Evolutionary conservation across 805 yeast species (phyloP).

Genomic region (Cephaloascus albidus): DNA sequence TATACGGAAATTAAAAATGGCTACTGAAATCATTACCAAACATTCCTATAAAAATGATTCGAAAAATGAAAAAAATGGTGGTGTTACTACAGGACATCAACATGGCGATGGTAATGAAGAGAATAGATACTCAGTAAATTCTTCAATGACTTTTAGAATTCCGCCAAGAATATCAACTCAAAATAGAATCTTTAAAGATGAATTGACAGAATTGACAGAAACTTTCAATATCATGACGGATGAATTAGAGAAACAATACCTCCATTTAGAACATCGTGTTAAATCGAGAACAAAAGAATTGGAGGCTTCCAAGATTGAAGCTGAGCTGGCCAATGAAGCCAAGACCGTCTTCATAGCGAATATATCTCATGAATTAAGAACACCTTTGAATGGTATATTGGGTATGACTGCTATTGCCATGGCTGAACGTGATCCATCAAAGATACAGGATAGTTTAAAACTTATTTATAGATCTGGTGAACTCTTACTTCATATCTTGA

Average conservation of each 20-base stretch:
- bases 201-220: slow-evolving; percentile 76
- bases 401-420: slow-evolving; percentile 94
- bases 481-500: slow-evolving; percentile 74
- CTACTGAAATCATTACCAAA: slow-evolving; percentile 63
- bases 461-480: slow-evolving; percentile 90
- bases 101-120: slow-evolving; percentile 8
- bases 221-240: slow-evolving; percentile 90
- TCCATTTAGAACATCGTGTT: slow-evolving; percentile 82
- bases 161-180: slow-evolving; percentile 25
- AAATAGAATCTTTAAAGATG: slow-evolving; percentile 60
- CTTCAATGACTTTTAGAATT: slow-evolving; percentile 12
- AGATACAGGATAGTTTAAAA: slow-evolving; percentile 67
- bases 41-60: slow-evolving; percentile 9
- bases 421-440: slow-evolving; percentile 65
- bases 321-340: slow-evolving; percentile 94
- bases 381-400: slow-evolving; percentile 91
- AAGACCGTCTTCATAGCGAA: slow-evolving; percentile 91
- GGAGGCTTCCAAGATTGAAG: slow-evolving; percentile 80
- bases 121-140: slow-evolving; percentile 3
- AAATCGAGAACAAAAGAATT: slow-evolving; percentile 77
- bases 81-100: slow-evolving; percentile 23
- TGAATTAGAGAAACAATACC: slow-evolving; percentile 76
- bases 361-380: slow-evolving; percentile 87
- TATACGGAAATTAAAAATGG: slow-evolving; percentile 66
- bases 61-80: slow-evolving; percentile 10